A percentile compares a stretch with the other conserved stretches of the same genome.
These are phyloP conservation scores for Pezicula carpinea DNA, from an alignment of 2,329 filamentous ascomycete species.

Conservation along the genomic window DNA sequence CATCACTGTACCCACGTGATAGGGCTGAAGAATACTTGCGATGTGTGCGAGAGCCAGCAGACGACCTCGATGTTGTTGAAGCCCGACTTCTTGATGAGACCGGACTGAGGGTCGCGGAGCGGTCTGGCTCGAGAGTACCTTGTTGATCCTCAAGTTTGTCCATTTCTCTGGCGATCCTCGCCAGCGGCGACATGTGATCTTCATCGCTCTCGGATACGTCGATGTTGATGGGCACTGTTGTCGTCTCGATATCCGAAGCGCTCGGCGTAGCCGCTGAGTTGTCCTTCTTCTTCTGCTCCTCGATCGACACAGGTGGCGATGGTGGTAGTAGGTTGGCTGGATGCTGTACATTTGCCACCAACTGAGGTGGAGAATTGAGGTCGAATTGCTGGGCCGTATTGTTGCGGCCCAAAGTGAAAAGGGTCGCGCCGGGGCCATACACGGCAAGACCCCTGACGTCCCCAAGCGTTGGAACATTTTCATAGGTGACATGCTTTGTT, in stretches of 20 bases:
- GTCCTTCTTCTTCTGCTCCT: conserved; percentile 54
- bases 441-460: conserved; percentile 78
- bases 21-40: conserved; percentile 45
- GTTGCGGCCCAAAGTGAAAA: conserved; percentile 87
- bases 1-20: conserved; percentile 54
- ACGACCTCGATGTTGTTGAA: conserved; percentile 46
- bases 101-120: conserved; percentile 26
- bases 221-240: conserved; percentile 51
- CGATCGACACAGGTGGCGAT: conserved; percentile 76
- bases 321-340: conserved; percentile 73
- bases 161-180: conserved; percentile 69
- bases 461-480: conserved; percentile 79
- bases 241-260: conserved; percentile 25
- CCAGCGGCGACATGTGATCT: conserved; percentile 69
- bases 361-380: conserved; percentile 72
- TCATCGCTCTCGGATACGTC: conserved; percentile 71
- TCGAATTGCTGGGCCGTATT: conserved; percentile 95
- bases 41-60: conserved; percentile 47
- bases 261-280: conserved; percentile 11
- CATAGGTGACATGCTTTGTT: conserved; percentile 93
- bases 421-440: conserved; percentile 82
- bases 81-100: conserved; percentile 28
- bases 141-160: conserved; percentile 34
- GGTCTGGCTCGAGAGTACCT: conserved; percentile 19
- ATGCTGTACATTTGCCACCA: conserved; percentile 87